Percentiles rank a stretch among this genome's conserved stretches.
Conservation (phyloP, 1,139 yeast genomes). For the Hyphopichia fennica region DNA sequence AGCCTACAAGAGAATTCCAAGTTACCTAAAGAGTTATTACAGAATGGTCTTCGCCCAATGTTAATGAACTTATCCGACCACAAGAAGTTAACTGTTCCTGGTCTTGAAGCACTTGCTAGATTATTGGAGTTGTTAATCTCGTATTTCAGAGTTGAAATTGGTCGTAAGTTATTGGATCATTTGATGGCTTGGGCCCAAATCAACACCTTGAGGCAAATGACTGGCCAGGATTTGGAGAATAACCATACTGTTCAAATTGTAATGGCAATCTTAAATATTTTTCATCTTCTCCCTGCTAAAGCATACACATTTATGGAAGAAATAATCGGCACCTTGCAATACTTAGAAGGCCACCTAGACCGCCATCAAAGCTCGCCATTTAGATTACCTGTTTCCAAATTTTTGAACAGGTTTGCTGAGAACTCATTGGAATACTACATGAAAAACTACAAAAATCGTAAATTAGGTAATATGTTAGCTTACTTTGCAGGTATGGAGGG, state of each 20-base stretch:
- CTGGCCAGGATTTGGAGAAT: slow-evolving; percentile 73
- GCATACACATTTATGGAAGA: slow-evolving; percentile 93
- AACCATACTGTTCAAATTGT: slow-evolving; percentile 83
- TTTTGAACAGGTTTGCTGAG: slow-evolving; percentile 77
- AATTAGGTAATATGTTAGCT: slow-evolving; percentile 65
- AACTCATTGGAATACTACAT: slow-evolving; percentile 74
- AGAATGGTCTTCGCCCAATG: slow-evolving; percentile 93
- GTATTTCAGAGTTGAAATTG: slow-evolving; percentile 95
- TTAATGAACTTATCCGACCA: slow-evolving; percentile 93
- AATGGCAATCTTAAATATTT: slow-evolving; percentile 86
- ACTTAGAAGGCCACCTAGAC: slow-evolving; percentile 79
- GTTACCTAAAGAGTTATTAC: slow-evolving; percentile 88
- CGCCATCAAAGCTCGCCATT: slow-evolving; percentile 89
- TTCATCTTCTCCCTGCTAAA: slow-evolving; percentile 87
- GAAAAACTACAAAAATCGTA: slow-evolving; percentile 65
- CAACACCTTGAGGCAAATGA: slow-evolving; percentile 64
- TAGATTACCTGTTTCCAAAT: slow-evolving; percentile 86
- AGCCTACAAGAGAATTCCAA: slow-evolving; percentile 85
- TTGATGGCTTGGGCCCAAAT: slow-evolving; percentile 97
- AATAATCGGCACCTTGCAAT: slow-evolving; percentile 70
- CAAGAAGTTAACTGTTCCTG: slow-evolving; percentile 83
- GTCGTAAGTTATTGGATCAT: slow-evolving; percentile 88
- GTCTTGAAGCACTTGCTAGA: slow-evolving; percentile 88
- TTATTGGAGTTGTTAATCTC: slow-evolving; percentile 83
- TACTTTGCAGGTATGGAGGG: slow-evolving; percentile 61